Conservation (phyloP, 2,329 filamentous ascomycete species). For the Trichoderma cornu-damae region DNA sequence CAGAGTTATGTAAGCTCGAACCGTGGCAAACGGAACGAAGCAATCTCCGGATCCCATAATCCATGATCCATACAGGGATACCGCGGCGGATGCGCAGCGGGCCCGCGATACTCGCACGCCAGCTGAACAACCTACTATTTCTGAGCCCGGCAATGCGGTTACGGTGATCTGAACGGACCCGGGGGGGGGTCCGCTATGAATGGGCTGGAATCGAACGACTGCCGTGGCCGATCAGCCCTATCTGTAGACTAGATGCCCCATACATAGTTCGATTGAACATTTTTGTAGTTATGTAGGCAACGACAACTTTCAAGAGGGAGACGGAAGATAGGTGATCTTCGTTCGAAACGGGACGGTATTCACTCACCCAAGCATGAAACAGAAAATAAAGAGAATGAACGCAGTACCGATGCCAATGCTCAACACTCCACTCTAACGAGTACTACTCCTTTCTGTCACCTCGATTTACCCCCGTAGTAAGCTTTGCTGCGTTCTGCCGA, state of each 20-base stretch:
- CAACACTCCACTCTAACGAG: background rate
- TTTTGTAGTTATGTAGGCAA: background rate
- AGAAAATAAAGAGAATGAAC: too few relatives aligned
- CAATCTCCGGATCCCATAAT: background rate
- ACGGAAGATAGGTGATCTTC: background rate
- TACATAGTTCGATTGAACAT: background rate
- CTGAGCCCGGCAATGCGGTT: background rate
- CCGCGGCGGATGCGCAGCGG: background rate
- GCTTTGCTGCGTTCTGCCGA: background rate
- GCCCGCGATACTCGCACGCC: background rate
- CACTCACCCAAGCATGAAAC: too few relatives aligned
- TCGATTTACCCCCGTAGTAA: background rate
- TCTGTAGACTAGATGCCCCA: background rate
- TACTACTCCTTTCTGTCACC: too few relatives aligned
- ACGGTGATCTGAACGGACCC: background rate
- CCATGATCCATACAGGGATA: background rate
- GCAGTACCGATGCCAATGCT: too few relatives aligned
- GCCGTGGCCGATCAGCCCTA: background rate
- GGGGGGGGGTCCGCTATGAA: conserved; percentile 2
- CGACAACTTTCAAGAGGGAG: background rate
- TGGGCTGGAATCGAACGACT: background rate
- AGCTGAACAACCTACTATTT: background rate
- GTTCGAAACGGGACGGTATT: too few relatives aligned
- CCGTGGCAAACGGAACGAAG: background rate
- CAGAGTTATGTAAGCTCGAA: conserved; percentile 5